Base-by-base conservation (phyloP, 2,329 filamentous ascomycete genomes). In the Tolypocladium pustulatum region DNA sequence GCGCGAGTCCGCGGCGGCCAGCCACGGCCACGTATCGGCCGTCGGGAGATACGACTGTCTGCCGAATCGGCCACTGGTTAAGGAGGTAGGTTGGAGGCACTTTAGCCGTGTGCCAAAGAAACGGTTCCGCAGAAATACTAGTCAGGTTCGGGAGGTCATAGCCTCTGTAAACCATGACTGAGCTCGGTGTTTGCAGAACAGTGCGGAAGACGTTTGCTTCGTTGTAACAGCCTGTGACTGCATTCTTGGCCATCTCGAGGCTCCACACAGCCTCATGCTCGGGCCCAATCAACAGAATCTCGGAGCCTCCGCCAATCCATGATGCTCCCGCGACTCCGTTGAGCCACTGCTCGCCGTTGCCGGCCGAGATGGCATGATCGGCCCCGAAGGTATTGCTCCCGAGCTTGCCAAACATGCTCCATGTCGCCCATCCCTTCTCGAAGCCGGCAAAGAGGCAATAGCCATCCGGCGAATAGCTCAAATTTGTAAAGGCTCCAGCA, bases 381-480 rank as follows among this genome's bases (percentile, higher is more conserved):
- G 83, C 80, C 8, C 81, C 80, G 70, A 97, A 97, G 68, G 90
- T 96, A 65, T 85, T 90, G 58, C 88, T 91, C 17, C 91, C 87
- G 2, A 88, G 82, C 72, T 96, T 97, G 38, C 94, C 94, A 72
- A 96, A 99, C 41, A 97, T 94, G 70, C 93, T 97, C 93, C 93
- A 99, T 54, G 87, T 93, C 5, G 90, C 88, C 94, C 94, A 99
- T 0, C 94, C 95, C 60, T 87, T 86, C 66, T 94, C 87, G 68
- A 93, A 97, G 1, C 93, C 94, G 51, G 89, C 91, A 72, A 99
- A 97, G 10, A 99, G 81, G 70, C 92, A 96, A 71, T 97, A 97
- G 22, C 94, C 94, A 71, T 99, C 94, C 0, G 93, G 91, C 1
- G 94, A 97, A 75, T 96, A 99, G 61, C 76, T 85, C 63, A 99